Conservation (phyloP, 2,329 filamentous ascomycete genomes). For the Lecanicillium sp. region DNA sequence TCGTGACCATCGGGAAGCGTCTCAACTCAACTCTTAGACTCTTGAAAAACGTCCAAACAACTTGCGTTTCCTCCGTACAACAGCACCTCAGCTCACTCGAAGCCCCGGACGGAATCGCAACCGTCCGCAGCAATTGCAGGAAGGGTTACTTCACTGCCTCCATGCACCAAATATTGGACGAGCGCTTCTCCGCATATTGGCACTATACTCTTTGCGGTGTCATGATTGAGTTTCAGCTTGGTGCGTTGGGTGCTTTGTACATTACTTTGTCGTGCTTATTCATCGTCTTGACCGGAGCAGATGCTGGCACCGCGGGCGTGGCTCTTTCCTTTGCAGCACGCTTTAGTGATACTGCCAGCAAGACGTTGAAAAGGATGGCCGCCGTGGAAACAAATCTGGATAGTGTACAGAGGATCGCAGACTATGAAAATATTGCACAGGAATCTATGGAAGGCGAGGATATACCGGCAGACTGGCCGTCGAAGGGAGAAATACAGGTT, state of each 20-base stretch:
- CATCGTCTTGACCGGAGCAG: constrained; percentile 50
- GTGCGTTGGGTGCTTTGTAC: constrained; percentile 55
- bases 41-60: constrained; percentile 62
- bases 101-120: constrained; percentile 57
- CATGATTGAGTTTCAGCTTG: constrained; percentile 62
- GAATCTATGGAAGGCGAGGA: constrained; percentile 49
- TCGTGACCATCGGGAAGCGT: constrained; percentile 41
- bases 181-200: constrained; percentile 54
- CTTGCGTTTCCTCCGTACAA: constrained; percentile 61
- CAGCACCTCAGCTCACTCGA: constrained; percentile 55
- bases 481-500: constrained; percentile 58
- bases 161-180: constrained; percentile 29
- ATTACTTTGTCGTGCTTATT: constrained; percentile 50
- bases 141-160: constrained; percentile 53
- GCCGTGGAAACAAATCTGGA: constrained; percentile 66
- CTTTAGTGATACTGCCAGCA: constrained; percentile 50
- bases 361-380: constrained; percentile 53
- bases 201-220: constrained; percentile 60
- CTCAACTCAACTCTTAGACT: constrained; percentile 60
- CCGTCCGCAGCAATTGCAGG: constrained; percentile 63
- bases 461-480: constrained; percentile 63
- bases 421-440: constrained; percentile 56
- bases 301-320: constrained; percentile 60
- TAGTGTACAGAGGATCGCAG: constrained; percentile 59
- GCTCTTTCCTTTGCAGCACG: constrained; percentile 59